Evolutionary conservation across 2,329 filamentous ascomycete genomes (phyloP), one percentile per base, ranked within the genome.

Genomic region (Stagonosporopsis rhizophila): DNA sequence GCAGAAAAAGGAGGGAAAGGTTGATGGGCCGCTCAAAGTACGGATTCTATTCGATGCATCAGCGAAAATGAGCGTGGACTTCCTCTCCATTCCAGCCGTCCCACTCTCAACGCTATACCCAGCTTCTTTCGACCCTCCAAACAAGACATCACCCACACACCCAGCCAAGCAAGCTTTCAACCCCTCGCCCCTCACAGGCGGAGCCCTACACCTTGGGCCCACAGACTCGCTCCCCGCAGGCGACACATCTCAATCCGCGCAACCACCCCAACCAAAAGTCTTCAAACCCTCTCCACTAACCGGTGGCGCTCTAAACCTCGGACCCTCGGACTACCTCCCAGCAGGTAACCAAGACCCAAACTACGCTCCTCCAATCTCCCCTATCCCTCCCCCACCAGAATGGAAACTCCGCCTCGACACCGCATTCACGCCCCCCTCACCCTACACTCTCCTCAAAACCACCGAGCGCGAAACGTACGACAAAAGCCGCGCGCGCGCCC

Each of bases 361-460:
- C 17, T 38, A 20, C 7, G 54, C 44, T 38, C 17, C 30, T 12
- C 51, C 57, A 6, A 52, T 56, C 1, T 17, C 44, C 11, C 1
- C 37, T 17, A 39, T 27, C 59, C 58, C 14, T 40, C 58, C 60
- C 7, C 59, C 69, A 5, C 62, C 68, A 28, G 47, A 72, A 49
- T 87, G 82, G 81, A 69, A 62, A n/a, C 66, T 88, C 15, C 74
- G 78, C 14, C 67, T 88, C 12, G 87, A 89, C 71, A 77, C 78
- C 0, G 55, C 76, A 25, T 67, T 78, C 3, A 89, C 83, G 0
- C 67, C 72, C 0, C 79, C 82, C 0, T 82, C 82, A 0, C 82
- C 86, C n/a, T 90, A 89, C 69, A 96, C 93, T 0, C 87, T 88
- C 55, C 90, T 90, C 79, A 98, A 99, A 76, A 98, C 94, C 0